phyloP scores from a whole-genome alignment of 768 basidiomycete species.

The Amanita pallidorosea region DNA sequence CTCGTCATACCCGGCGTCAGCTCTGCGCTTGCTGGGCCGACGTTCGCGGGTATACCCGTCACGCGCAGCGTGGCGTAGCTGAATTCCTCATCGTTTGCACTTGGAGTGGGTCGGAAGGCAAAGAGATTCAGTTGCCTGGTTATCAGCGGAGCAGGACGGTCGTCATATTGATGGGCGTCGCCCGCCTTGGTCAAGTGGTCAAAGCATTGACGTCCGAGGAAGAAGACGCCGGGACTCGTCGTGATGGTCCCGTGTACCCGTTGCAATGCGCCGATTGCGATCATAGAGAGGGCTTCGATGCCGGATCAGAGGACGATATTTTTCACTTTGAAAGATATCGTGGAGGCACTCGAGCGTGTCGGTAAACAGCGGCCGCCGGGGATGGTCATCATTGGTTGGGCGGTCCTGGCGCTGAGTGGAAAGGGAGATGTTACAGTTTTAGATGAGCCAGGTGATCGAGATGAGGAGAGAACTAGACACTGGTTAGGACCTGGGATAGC shows the following conservation, averaged over 20 bases:
- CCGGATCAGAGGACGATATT: slow-evolving; percentile 81
- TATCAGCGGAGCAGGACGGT: slow-evolving; percentile 78
- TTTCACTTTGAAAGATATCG: slow-evolving; percentile 68
- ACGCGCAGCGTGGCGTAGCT: slow-evolving; percentile 91
- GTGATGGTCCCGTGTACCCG: slow-evolving; percentile 54
- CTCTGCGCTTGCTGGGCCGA: slow-evolving; percentile 84
- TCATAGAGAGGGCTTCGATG: slow-evolving; percentile 92
- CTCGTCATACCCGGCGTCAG: slow-evolving; percentile 84
- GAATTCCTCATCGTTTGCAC: slow-evolving; percentile 88
- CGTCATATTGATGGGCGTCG: slow-evolving; percentile 92
- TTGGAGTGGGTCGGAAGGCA: slow-evolving; percentile 83
- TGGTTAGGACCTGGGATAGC: slow-evolving; percentile 47
- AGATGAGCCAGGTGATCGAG: slow-evolving; percentile 31
- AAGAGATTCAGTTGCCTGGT: slow-evolving; percentile 73
- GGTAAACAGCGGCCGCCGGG: slow-evolving; percentile 92
- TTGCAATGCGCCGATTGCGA: slow-evolving; percentile 71
- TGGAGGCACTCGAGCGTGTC: slow-evolving; percentile 53
- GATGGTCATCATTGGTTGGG: slow-evolving; percentile 95
- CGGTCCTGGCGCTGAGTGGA: slow-evolving; percentile 67
- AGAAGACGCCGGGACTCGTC: slow-evolving; percentile 10
- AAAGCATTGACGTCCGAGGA: slow-evolving; percentile 34
- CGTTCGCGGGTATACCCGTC: slow-evolving; percentile 84
- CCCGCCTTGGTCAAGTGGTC: slow-evolving; percentile 66
- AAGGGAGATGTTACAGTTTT: slow-evolving; percentile 63
- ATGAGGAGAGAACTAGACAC: slow-evolving; percentile 33